Evolutionary conservation across 257 asterid species (phyloP).

Genomic region (Agastache rugosa): DNA sequence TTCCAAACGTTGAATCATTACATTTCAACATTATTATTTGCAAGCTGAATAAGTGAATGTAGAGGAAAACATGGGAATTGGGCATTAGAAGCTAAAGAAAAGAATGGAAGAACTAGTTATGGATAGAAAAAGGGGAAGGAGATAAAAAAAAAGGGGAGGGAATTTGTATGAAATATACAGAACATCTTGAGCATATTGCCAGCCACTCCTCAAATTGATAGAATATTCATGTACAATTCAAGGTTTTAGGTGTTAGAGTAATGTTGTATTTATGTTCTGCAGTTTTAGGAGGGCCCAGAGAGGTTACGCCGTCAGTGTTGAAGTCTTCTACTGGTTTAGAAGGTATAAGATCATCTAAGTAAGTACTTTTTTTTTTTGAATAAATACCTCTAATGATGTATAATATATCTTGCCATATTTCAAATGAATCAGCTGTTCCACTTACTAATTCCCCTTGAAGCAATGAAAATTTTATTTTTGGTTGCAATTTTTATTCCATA

Average conservation of each 20-base stretch:
- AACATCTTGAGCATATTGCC: constrained; percentile 9
- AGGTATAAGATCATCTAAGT: constrained; percentile 43
- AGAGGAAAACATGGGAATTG: no score
- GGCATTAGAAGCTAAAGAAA: neutral
- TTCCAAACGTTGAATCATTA: neutral
- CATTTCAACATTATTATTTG: neutral
- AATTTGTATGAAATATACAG: neutral
- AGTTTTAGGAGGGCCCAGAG: constrained; percentile 91
- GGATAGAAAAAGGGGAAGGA: neutral
- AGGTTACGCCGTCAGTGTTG: constrained; percentile 82
- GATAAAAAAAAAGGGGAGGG: neutral
- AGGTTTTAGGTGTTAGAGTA: constrained; percentile 25
- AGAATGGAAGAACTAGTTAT: neutral
- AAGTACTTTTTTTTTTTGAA: neutral
- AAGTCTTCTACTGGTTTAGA: constrained; percentile 85
- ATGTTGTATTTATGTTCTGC: constrained; percentile 41
- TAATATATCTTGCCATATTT: constrained; percentile 18
- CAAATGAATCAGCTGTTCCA: constrained; percentile 10
- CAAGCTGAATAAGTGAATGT: constrained; percentile 11
- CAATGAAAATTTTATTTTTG: constrained; percentile 12
- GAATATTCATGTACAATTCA: neutral
- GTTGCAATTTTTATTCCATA: constrained; percentile 1
- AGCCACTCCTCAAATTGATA: constrained; percentile 6
- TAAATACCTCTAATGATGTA: neutral
- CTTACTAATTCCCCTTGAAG: constrained; percentile 7